Base-by-base conservation (phyloP, 768 basidiomycete genomes). In the Termitomyces sp. region DNA sequence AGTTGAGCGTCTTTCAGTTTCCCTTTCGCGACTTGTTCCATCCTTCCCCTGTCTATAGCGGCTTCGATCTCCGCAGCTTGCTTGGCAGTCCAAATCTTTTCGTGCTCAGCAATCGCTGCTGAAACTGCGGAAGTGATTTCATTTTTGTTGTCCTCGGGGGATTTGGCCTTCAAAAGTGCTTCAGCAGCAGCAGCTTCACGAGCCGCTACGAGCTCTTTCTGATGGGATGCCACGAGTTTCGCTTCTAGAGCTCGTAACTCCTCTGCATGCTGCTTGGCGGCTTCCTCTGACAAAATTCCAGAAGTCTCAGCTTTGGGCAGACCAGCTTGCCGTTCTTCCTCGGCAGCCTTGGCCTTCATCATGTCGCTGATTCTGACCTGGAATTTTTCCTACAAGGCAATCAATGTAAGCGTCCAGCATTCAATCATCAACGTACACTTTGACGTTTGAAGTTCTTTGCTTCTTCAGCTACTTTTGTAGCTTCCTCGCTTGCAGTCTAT, bases 1-100 rank as follows among this genome's bases (percentile, higher is more conserved):
- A 91, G 71, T 61, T 87, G 87, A 1, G 74, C 71, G 61, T 92
- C 89, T 70, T 90, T 91, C 43, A 91, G 61, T 66, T 86, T 88
- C 35, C 71, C 66, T 71, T 86, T 87, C 23, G 82, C 74, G 1
- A 64, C 72, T 50, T 78, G 75, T 60, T 91, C 89, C 73, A 79
- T 73, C 47, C 89, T 75, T 2, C 89, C 89, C 3, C 81, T 73
- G 50, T 91, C 89, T 7, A 86, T 76, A 1, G 89, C 89, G 6
- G 80, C 74, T 3, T 75, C 75, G 35, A 89, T 80, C 51, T 87
- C 86, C 23, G 80, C 75, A 6, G 75, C 72, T 23, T 82, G 81
- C 41, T 71, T 74, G 11, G 73, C 69, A 65, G 79, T 72, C 4
- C 78, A 57, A 23, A 76, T 71, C 60, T 76, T 73, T 50, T 83